A percentile compares a stretch with the other conserved stretches of the same genome.
phyloP scores from a whole-genome alignment of 2,329 filamentous ascomycete genomes.

The Pochonia chlamydosporia region DNA sequence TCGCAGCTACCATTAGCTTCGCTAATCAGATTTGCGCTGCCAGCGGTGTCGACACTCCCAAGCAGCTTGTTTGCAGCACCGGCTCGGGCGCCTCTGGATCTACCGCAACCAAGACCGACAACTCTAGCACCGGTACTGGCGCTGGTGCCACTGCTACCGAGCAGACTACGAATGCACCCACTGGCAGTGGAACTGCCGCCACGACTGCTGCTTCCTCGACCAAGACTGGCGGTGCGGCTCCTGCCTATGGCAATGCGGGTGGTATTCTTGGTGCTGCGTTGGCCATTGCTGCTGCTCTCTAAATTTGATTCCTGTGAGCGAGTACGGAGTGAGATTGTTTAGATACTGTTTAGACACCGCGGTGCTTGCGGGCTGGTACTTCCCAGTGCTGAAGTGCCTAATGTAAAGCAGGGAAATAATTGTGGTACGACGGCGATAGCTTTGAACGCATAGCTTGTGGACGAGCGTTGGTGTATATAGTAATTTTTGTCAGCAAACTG shows the following conservation, averaged over 20 bases:
- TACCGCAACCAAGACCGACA: conserved; percentile 4
- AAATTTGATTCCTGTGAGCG: not conserved
- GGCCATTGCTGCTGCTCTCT: conserved; percentile 5
- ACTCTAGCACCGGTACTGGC: conserved; percentile 2
- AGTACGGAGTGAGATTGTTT: too few relatives aligned
- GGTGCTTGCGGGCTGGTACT: too few relatives aligned
- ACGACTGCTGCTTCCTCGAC: conserved; percentile 5
- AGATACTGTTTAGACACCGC: too few relatives aligned
- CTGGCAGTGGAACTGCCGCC: conserved; percentile 6
- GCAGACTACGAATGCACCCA: not conserved
- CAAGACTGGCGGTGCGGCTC: conserved; percentile 5
- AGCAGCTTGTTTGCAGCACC: conserved; percentile 29
- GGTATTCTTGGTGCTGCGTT: conserved; percentile 3
- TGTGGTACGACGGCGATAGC: too few relatives aligned
- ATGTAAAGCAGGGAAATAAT: too few relatives aligned
- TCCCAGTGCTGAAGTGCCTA: too few relatives aligned
- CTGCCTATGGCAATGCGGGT: conserved; percentile 2
- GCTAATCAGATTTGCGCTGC: conserved; percentile 33
- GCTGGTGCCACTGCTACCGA: not conserved
- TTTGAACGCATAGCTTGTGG: too few relatives aligned
- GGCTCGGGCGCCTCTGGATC: conserved; percentile 8
- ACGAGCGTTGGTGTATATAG: too few relatives aligned
- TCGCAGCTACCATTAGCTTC: conserved; percentile 28
- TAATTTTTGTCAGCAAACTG: too few relatives aligned
- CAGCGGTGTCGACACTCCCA: conserved; percentile 28